Evolutionary conservation across 2,329 filamentous ascomycete genomes (phyloP).

Genomic region (Chaetomiaceae sp.): DNA sequence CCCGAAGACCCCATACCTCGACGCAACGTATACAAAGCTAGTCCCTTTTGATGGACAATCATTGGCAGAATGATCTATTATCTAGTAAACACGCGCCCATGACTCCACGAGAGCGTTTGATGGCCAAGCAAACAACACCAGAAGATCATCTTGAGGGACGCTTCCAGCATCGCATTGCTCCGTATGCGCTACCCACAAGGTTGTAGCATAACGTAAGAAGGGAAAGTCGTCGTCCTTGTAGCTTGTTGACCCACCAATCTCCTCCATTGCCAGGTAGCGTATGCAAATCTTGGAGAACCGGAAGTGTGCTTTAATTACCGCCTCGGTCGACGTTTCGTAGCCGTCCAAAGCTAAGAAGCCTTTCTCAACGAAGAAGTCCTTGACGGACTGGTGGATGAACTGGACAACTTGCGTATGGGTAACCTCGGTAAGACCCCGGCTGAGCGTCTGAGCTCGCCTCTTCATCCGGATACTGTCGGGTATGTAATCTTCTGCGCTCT

Average conservation of each 20-base stretch:
- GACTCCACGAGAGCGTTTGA: constrained; percentile 15
- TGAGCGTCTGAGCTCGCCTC: constrained; percentile 25
- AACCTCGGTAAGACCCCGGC: constrained; percentile 31
- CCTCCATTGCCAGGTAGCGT: constrained; percentile 27
- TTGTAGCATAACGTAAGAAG: constrained; percentile 21
- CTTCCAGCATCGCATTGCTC: constrained; percentile 12
- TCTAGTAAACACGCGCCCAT: constrained; percentile 10
- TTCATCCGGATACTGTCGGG: constrained; percentile 17
- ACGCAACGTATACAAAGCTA: background rate
- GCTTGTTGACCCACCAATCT: constrained; percentile 15
- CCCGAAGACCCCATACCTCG: background rate
- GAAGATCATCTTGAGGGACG: constrained; percentile 16
- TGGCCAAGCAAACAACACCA: constrained; percentile 16
- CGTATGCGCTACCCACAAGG: constrained; percentile 19
- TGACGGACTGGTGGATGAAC: constrained; percentile 35
- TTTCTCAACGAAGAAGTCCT: constrained; percentile 31
- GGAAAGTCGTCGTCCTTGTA: constrained; percentile 16
- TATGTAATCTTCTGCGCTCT: constrained; percentile 19
- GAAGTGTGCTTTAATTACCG: constrained; percentile 18
- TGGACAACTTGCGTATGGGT: constrained; percentile 25
- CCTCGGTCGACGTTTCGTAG: constrained; percentile 7
- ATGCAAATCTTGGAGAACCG: constrained; percentile 28
- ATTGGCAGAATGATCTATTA: background rate
- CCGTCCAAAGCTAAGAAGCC: constrained; percentile 21
- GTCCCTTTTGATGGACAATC: background rate